Conservation (phyloP, 306 rosid genomes). For the Boehmeria nivea region DNA sequence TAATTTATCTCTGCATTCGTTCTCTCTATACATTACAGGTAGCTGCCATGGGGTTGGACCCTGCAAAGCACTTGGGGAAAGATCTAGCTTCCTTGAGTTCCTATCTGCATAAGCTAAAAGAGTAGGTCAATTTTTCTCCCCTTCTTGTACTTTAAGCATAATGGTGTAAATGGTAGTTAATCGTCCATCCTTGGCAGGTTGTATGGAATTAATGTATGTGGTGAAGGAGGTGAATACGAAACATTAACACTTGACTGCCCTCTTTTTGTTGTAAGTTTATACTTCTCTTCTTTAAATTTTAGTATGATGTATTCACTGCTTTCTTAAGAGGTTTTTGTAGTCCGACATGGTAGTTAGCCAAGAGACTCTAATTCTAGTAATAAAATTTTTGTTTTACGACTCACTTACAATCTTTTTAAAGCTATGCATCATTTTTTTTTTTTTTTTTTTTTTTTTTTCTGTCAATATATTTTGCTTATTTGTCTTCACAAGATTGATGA, state of each 20-base stretch:
- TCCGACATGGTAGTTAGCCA: background rate
- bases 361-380: background rate
- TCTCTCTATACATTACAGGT: constrained; percentile 51
- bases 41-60: constrained; percentile 96
- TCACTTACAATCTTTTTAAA: too few relatives aligned
- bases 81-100: constrained; percentile 62
- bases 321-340: background rate
- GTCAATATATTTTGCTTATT: constrained; percentile 2
- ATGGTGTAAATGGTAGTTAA: constrained; percentile 1
- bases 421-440: too few relatives aligned
- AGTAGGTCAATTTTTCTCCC: constrained; percentile 40
- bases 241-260: constrained; percentile 95
- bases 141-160: constrained; percentile 8
- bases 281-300: background rate
- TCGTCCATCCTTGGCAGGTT: constrained; percentile 36
- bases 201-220: constrained; percentile 88
- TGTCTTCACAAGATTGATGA: constrained; percentile 1
- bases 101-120: constrained; percentile 79
- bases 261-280: constrained; percentile 67
- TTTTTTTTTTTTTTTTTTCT: background rate
- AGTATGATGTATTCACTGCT: background rate
- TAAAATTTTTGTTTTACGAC: too few relatives aligned
- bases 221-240: constrained; percentile 99
- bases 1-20: constrained; percentile 20
- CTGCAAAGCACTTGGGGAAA: constrained; percentile 89